A percentile compares a stretch with the other conserved stretches of the same genome.
These are phyloP conservation scores for Phycomyces blakesleeanus DNA, from an alignment of 192 early-diverging fungal species.

Conservation along the genomic window DNA sequence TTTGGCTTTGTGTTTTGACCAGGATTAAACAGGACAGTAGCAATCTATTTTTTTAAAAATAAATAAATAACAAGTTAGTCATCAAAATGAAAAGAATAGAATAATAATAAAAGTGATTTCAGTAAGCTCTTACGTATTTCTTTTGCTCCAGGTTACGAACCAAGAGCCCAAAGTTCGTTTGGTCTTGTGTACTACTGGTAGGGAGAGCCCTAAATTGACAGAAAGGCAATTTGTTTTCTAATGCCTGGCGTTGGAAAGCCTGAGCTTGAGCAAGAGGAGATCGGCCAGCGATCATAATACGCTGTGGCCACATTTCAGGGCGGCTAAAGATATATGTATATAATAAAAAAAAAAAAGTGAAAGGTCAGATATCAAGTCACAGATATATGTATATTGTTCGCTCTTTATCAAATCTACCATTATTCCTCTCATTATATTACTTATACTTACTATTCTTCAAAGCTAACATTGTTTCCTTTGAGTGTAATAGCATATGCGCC, in stretches of 20 bases:
- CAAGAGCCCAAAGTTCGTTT: conserved; percentile 25
- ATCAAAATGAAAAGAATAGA: too few relatives aligned
- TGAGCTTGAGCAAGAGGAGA: conserved; percentile 26
- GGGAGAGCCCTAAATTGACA: conserved; percentile 33
- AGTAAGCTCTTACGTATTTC: conserved; percentile 35
- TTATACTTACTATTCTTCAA: conserved; percentile 37
- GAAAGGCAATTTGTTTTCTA: conserved; percentile 32
- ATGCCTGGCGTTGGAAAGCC: conserved; percentile 24
- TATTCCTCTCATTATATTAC: background rate
- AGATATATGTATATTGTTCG: background rate
- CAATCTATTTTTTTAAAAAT: conserved; percentile 18
- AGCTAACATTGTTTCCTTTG: conserved; percentile 19
- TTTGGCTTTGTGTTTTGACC: conserved; percentile 6
- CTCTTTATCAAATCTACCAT: background rate
- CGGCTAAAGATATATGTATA: too few relatives aligned
- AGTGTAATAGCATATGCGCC: conserved; percentile 34
- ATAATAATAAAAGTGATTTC: too few relatives aligned
- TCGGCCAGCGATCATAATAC: conserved; percentile 32
- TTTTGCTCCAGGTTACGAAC: conserved; percentile 35
- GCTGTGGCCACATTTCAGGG: conserved; percentile 34
- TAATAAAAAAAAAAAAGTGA: too few relatives aligned
- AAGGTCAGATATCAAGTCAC: background rate
- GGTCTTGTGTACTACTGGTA: conserved; percentile 27
- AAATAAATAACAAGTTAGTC: background rate
- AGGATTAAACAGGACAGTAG: conserved; percentile 33